These are phyloP conservation scores for Trichosporon ovoides DNA, from an alignment of 1,284 basidiomycete species.

Conservation along the genomic window DNA sequence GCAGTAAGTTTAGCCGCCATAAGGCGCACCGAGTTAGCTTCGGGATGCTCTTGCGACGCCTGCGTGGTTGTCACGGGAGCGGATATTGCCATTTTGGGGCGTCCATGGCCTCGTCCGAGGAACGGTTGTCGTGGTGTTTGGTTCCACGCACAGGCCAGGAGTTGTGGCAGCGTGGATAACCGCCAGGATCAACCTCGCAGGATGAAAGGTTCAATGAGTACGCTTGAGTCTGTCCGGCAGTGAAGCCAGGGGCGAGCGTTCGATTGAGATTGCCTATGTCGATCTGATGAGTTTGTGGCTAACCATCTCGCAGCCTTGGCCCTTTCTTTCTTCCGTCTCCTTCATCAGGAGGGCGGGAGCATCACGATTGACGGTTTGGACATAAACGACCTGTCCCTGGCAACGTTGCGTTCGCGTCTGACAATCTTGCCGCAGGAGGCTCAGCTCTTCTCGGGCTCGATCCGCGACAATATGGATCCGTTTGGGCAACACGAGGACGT, in stretches of 20 bases:
- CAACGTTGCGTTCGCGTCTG: constrained; percentile 51
- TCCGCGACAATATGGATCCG: constrained; percentile 52
- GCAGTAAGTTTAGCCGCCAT: constrained; percentile 13
- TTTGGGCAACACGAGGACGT: constrained; percentile 51
- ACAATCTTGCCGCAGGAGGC: constrained; percentile 55
- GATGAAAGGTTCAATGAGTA: too few species aligned
- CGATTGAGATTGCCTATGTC: too few species aligned
- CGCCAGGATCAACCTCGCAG: too few species aligned
- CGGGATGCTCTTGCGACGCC: constrained; percentile 2
- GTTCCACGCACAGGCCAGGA: not conserved
- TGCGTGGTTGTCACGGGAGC: not conserved
- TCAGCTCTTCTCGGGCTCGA: constrained; percentile 49
- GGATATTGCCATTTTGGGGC: not conserved
- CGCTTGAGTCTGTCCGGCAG: too few species aligned
- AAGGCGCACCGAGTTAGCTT: not conserved
- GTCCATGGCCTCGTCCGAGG: not conserved
- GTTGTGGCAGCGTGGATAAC: too few species aligned
- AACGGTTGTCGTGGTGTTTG: not conserved
- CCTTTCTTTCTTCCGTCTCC: constrained; percentile 52
- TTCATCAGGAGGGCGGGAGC: constrained; percentile 47
- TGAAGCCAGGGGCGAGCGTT: too few species aligned
- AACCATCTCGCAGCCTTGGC: constrained; percentile 39
- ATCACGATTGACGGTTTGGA: constrained; percentile 52
- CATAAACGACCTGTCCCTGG: constrained; percentile 50
- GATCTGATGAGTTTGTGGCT: too few species aligned